A percentile compares a stretch with the other conserved stretches of the same genome.
Evolutionary conservation across 768 basidiomycete genomes (phyloP).

Genomic region (Dioszegia aurantiaca): DNA sequence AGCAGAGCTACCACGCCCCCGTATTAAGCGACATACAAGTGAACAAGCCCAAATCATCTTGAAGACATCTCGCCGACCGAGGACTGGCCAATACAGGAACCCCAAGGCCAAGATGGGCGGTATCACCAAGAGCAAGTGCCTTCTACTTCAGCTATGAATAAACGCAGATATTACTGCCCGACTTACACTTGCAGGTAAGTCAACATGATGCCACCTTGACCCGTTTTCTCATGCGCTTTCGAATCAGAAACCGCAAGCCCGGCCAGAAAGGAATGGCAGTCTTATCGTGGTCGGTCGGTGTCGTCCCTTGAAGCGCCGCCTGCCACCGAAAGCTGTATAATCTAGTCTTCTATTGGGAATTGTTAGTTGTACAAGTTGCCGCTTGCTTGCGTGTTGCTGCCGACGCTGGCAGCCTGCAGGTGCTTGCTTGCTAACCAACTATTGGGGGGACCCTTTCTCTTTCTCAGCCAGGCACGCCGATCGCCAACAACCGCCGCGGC

Average conservation of each 20-base stretch:
- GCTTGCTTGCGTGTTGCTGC: no score
- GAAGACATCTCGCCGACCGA: slow-evolving; percentile 43
- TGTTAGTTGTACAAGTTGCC: no score
- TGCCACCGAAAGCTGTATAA: not conserved
- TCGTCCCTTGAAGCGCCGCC: not conserved
- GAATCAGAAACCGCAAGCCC: not conserved
- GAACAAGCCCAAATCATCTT: slow-evolving; percentile 43
- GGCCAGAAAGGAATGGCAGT: not conserved
- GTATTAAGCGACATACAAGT: slow-evolving; percentile 32
- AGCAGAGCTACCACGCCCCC: not conserved
- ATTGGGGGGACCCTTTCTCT: no score
- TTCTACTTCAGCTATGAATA: slow-evolving; percentile 12
- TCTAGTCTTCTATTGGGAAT: no score
- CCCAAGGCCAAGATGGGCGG: slow-evolving; percentile 41
- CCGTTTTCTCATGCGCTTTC: not conserved
- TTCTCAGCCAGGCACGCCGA: not conserved
- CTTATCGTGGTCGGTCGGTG: not conserved
- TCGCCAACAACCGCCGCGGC: not conserved
- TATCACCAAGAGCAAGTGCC: slow-evolving; percentile 41
- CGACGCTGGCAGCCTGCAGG: no score
- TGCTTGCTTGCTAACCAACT: no score
- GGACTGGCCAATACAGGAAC: slow-evolving; percentile 35
- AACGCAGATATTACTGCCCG: not conserved
- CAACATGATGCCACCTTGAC: slow-evolving; percentile 17
- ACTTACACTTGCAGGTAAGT: slow-evolving; percentile 37